A percentile compares a stretch with the other conserved stretches of the same genome.
Evolutionary conservation across 257 asterid species (phyloP).

Genomic region (Forsythia viridissima): DNA sequence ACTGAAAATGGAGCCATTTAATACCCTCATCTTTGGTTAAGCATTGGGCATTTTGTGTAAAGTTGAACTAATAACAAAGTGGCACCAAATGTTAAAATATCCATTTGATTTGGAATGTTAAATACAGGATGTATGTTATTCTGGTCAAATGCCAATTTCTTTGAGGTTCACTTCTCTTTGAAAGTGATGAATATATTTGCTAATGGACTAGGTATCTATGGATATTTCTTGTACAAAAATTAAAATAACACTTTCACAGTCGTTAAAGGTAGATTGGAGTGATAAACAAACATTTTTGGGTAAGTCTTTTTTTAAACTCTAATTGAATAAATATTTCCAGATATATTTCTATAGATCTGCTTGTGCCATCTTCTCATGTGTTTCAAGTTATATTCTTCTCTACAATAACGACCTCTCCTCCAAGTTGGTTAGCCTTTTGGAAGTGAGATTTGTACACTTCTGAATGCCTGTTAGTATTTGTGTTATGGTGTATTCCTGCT

Average conservation of each 20-base stretch:
- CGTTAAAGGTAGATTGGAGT: background rate
- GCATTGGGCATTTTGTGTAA: background rate
- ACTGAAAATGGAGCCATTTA: background rate
- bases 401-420: background rate
- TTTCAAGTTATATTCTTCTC: background rate
- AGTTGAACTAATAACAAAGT: background rate
- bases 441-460: background rate
- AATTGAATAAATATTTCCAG: background rate
- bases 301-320: background rate
- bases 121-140: background rate
- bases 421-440: background rate
- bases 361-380: background rate
- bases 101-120: background rate
- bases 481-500: background rate
- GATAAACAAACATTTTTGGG: background rate
- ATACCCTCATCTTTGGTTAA: slow-evolving; percentile 1
- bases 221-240: background rate
- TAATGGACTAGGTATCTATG: background rate
- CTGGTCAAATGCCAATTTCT: background rate
- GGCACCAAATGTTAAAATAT: background rate
- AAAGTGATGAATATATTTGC: background rate
- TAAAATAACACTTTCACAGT: background rate
- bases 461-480: slow-evolving; percentile 14
- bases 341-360: background rate
- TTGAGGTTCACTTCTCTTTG: background rate